Evolutionary conservation across 2,329 filamentous ascomycete species (phyloP).

Genomic region (Aspergillus novofumigatus): DNA sequence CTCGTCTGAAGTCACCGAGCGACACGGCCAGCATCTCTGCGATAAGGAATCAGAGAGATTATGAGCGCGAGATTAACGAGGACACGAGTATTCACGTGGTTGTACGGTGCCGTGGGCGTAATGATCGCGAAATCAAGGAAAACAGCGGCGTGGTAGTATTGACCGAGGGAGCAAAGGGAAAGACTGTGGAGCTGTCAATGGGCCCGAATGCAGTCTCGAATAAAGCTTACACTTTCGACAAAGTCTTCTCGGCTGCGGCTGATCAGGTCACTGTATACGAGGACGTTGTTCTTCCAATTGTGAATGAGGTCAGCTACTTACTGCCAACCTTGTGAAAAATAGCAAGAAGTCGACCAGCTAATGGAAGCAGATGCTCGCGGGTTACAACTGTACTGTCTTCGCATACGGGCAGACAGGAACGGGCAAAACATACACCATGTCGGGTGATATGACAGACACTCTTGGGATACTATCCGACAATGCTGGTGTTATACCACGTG

Average conservation of each 20-base stretch:
- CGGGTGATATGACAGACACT: constrained; percentile 88
- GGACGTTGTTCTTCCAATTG: constrained; percentile 86
- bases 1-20: constrained; percentile 42
- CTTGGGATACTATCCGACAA: constrained; percentile 81
- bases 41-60: constrained; percentile 86
- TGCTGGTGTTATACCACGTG: constrained; percentile 91
- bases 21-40: constrained; percentile 52
- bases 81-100: constrained; percentile 98
- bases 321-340: neutral
- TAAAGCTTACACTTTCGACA: constrained; percentile 95
- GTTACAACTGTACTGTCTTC: constrained; percentile 98
- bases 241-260: constrained; percentile 90
- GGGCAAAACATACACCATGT: constrained; percentile 99
- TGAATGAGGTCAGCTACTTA: constrained; percentile 71
- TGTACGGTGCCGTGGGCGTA: constrained; percentile 87
- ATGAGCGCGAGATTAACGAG: constrained; percentile 64
- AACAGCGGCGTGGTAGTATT: constrained; percentile 90
- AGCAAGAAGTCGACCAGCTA: constrained; percentile 1
- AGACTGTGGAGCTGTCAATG: constrained; percentile 81
- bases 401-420: constrained; percentile 98
- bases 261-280: constrained; percentile 94
- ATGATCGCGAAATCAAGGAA: constrained; percentile 85
- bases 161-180: constrained; percentile 84
- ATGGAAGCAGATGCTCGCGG: constrained; percentile 69
- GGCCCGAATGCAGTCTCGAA: constrained; percentile 88